Percentiles rank a stretch among this genome's conserved stretches.
phyloP scores from a whole-genome alignment of 2,329 filamentous ascomycete species.

The Fusarium robinianum region DNA sequence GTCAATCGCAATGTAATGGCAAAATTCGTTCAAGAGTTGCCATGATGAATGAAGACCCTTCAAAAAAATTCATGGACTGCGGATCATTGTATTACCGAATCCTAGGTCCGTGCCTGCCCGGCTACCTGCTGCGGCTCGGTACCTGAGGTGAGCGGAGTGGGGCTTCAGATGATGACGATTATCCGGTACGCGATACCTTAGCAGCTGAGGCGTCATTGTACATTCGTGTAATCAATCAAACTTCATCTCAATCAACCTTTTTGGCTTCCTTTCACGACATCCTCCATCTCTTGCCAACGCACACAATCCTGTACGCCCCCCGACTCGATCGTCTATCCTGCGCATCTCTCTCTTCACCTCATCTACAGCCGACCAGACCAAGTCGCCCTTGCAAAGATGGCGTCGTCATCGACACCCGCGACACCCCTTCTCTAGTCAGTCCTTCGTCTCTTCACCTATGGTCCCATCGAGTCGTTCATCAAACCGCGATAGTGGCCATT shows the following conservation, averaged over 20 bases:
- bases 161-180: constrained; percentile 30
- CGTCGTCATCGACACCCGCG: constrained; percentile 69
- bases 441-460: neutral
- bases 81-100: constrained; percentile 30
- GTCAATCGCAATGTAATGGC: constrained; percentile 3
- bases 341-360: neutral
- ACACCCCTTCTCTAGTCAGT: constrained; percentile 76
- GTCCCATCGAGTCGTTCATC: no score
- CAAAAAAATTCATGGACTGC: constrained; percentile 30
- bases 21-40: constrained; percentile 16
- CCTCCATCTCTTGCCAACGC: neutral
- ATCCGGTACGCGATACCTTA: constrained; percentile 9
- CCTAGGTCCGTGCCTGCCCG: constrained; percentile 4
- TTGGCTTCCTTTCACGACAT: neutral
- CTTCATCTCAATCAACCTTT: constrained; percentile 1
- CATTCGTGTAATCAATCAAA: constrained; percentile 9
- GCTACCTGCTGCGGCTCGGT: no score
- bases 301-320: neutral
- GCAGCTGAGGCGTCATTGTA: constrained; percentile 32
- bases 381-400: constrained; percentile 54
- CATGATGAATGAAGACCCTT: constrained; percentile 16
- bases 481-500: neutral
- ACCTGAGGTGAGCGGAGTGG: constrained; percentile 20
- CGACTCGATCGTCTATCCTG: neutral
- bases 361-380: neutral